Evolutionary conservation across 192 early-diverging fungal species (phyloP), one percentile per base, ranked within the genome.

Genomic region (Backusella westeae): DNA sequence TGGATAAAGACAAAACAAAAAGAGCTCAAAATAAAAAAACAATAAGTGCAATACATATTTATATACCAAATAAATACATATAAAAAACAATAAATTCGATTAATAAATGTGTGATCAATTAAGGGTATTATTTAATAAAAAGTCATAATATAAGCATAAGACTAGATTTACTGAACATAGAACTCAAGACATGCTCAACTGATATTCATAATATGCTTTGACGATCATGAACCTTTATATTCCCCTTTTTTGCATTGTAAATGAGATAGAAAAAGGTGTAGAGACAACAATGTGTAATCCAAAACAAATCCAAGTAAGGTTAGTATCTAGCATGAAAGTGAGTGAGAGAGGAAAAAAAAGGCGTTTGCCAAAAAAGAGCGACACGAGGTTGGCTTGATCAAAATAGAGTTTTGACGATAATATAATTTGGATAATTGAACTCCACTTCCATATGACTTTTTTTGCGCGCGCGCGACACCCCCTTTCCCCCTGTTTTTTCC

Each of bases 331-430:
- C 53, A 56, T 56, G 6, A 56, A 10, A 49, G 46, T 5, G 19
- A 49, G 46, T 14, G 42, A 38, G 36, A 38, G 36, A 38, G 38
- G 4, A 39, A 39, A 44, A 44, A 44, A 17, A 53, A 12, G 53
- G 53, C 53, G 53, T 59, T 59, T 59, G 53, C 53, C 53, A 59
- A 59, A 59, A 44, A 59, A 59, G 23, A 26, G 56, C 56, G 56
- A 14, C 56, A 59, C 56, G 56, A 59, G 56, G 23, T 26, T 59
- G 21, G 56, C 56, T 59, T 59, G 56, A 59, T 59, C 56, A 59
- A 59, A 59, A 59, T 63, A 63, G 56, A 63, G 56, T 63, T 63
- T 63, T 63, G 56, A 63, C 56, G 56, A 63, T 63, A 63, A 63
- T 63, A 63, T 63, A 12, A 63, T 63, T 63, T 63, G 26, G 56